Percentiles rank a stretch among this genome's conserved stretches.
These are phyloP conservation scores for Alternaria solani DNA, from an alignment of 2,329 filamentous ascomycete species.

Conservation along the genomic window DNA sequence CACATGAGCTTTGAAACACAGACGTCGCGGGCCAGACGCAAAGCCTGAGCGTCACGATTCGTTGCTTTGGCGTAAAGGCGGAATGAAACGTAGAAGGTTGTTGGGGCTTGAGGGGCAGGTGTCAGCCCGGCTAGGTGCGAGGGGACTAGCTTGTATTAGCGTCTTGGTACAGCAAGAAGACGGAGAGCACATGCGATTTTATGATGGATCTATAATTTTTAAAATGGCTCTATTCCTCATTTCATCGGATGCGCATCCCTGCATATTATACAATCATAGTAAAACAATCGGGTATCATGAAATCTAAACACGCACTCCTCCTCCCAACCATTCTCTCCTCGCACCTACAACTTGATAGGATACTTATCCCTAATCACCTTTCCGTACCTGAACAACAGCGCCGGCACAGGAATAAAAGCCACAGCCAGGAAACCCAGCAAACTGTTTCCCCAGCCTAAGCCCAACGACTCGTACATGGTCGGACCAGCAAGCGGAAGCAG, in stretches of 20 bases:
- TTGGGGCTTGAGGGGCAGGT: neutral
- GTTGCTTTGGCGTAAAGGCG: neutral
- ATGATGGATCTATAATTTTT: fast-evolving
- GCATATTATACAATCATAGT: neutral
- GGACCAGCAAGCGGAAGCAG: slow-evolving; percentile 48
- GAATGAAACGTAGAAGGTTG: neutral
- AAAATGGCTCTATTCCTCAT: neutral
- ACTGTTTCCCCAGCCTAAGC: slow-evolving; percentile 49
- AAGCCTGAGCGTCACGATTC: neutral
- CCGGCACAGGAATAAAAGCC: slow-evolving; percentile 46
- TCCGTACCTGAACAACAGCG: slow-evolving; percentile 46
- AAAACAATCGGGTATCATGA: neutral
- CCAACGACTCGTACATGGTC: slow-evolving; percentile 44
- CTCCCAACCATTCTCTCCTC: neutral
- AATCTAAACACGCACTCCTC: neutral
- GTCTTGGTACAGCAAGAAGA: neutral
- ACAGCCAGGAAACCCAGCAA: slow-evolving; percentile 48
- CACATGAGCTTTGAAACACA: fast-evolving
- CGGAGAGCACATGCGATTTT: neutral
- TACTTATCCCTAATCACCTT: slow-evolving; percentile 26
- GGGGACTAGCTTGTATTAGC: fast-evolving
- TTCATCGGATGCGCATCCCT: too few species aligned
- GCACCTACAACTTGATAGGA: slow-evolving; percentile 3
- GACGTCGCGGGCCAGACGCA: neutral
- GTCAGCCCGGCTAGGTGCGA: neutral